These are phyloP conservation scores for Aspergillus nanangensis DNA, from an alignment of 495 filamentous ascomycete species.

Conservation along the genomic window DNA sequence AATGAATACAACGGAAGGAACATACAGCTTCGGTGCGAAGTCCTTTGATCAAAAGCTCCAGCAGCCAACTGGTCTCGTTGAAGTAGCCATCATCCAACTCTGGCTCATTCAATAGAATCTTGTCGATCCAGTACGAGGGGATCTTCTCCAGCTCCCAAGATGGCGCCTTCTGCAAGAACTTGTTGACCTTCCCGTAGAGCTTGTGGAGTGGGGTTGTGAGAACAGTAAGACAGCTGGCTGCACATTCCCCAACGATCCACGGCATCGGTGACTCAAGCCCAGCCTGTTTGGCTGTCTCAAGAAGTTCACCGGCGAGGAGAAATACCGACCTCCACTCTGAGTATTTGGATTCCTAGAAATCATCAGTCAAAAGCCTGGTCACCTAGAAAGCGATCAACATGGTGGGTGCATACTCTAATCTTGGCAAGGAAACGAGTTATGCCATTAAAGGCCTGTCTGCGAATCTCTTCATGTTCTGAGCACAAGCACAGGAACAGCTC, in stretches of 20 bases:
- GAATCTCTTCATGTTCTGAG: constrained; percentile 66
- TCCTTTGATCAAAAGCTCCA: constrained; percentile 69
- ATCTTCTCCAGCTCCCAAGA: constrained; percentile 69
- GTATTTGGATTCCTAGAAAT: constrained; percentile 59
- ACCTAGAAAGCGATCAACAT: no score
- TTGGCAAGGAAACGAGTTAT: constrained; percentile 60
- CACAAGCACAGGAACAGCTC: constrained; percentile 70
- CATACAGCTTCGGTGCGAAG: constrained; percentile 53
- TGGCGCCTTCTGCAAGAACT: constrained; percentile 72
- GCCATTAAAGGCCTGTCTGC: constrained; percentile 68
- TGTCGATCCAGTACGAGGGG: constrained; percentile 67
- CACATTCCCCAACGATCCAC: constrained; percentile 68
- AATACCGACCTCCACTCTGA: constrained; percentile 71
- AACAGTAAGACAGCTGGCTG: constrained; percentile 62
- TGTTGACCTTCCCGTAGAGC: constrained; percentile 84
- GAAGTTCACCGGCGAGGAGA: constrained; percentile 70
- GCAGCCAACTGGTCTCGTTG: constrained; percentile 73
- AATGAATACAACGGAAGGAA: not conserved
- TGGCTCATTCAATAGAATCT: constrained; percentile 65
- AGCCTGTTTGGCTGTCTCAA: constrained; percentile 60
- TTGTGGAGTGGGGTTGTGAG: constrained; percentile 73
- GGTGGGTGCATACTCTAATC: constrained; percentile 57
- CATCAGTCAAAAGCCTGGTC: no score
- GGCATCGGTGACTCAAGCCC: constrained; percentile 60
- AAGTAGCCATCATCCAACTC: constrained; percentile 70